Evolutionary conservation across 768 basidiomycete species (phyloP).

Genomic region (Xerocomus spinulosus): DNA sequence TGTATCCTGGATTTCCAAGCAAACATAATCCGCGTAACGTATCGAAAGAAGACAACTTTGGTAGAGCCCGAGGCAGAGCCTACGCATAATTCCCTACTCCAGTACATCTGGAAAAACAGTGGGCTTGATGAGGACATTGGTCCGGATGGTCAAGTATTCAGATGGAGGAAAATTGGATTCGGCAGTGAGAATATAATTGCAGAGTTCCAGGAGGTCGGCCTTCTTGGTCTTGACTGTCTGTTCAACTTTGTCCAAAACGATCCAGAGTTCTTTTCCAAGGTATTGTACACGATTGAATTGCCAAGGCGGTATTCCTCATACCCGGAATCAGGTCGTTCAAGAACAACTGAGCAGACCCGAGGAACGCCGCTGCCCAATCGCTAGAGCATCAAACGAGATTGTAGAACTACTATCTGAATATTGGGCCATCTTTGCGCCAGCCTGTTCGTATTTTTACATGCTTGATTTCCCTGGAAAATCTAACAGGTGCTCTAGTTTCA

Average conservation of each 20-base stretch:
- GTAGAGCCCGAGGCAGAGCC: slow-evolving; percentile 67
- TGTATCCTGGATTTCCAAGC: slow-evolving; percentile 87
- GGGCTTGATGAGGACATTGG: slow-evolving; percentile 53
- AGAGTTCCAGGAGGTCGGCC: slow-evolving; percentile 76
- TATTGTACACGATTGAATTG: slow-evolving; percentile 21
- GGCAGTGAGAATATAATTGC: slow-evolving; percentile 65
- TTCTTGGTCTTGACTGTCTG: slow-evolving; percentile 79
- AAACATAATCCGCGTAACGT: slow-evolving; percentile 73
- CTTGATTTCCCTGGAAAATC: neutral
- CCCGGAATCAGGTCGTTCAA: slow-evolving; percentile 52
- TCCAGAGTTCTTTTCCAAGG: slow-evolving; percentile 72
- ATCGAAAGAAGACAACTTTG: slow-evolving; percentile 73
- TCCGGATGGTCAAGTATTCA: slow-evolving; percentile 44
- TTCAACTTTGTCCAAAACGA: slow-evolving; percentile 69
- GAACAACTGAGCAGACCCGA: slow-evolving; percentile 75
- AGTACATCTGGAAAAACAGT: slow-evolving; percentile 65
- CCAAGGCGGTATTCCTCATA: slow-evolving; percentile 5
- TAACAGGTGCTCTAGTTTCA: slow-evolving; percentile 44
- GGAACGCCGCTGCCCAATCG: slow-evolving; percentile 77
- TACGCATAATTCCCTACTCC: slow-evolving; percentile 51
- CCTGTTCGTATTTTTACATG: slow-evolving; percentile 51
- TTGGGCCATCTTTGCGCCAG: slow-evolving; percentile 82
- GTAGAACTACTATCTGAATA: slow-evolving; percentile 81
- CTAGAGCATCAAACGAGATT: slow-evolving; percentile 79
- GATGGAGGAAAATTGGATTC: slow-evolving; percentile 81